Evolutionary conservation across 495 filamentous ascomycete species (phyloP).

Genomic region (Aspergillus olivimuriae): DNA sequence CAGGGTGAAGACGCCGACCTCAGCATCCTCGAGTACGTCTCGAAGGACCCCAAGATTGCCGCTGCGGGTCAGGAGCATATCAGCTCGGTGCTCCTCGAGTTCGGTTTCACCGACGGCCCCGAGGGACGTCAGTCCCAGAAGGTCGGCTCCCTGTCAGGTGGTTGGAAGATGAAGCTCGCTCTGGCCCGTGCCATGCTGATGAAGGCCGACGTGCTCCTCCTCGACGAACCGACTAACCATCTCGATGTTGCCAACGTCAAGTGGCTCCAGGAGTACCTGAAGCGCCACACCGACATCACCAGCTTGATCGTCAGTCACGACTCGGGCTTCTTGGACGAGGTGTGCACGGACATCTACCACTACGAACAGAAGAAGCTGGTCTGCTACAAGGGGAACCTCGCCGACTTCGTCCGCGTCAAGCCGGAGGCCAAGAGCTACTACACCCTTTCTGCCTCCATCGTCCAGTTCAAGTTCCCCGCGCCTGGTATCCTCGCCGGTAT

Average conservation of each 20-base stretch:
- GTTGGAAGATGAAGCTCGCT: constrained; percentile 99
- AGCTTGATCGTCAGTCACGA: constrained; percentile 97
- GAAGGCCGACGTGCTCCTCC: constrained; percentile 87
- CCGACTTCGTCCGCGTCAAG: constrained; percentile 82
- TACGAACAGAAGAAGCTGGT: constrained; percentile 97
- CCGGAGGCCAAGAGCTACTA: constrained; percentile 99
- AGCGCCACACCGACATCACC: constrained; percentile 92
- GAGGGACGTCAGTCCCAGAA: constrained; percentile 80
- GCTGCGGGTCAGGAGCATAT: constrained; percentile 74
- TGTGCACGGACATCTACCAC: constrained; percentile 99
- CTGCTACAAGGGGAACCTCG: constrained; percentile 90
- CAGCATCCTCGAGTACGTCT: constrained; percentile 85
- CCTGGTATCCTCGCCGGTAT: constrained; percentile 92
- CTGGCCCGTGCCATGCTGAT: constrained; percentile 94
- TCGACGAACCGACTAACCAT: constrained; percentile 99
- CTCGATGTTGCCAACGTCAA: constrained; percentile 93
- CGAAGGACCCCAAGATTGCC: constrained; percentile 75
- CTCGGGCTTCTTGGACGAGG: constrained; percentile 91
- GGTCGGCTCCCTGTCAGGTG: constrained; percentile 94
- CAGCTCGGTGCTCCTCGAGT: constrained; percentile 73
- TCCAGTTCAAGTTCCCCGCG: constrained; percentile 96
- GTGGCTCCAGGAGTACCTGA: constrained; percentile 94
- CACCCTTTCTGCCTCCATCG: constrained; percentile 81
- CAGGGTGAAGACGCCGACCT: constrained; percentile 95
- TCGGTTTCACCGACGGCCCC: constrained; percentile 87